Conservation (phyloP, 352 stramenopile species). For the Bremia lactucae region DNA sequence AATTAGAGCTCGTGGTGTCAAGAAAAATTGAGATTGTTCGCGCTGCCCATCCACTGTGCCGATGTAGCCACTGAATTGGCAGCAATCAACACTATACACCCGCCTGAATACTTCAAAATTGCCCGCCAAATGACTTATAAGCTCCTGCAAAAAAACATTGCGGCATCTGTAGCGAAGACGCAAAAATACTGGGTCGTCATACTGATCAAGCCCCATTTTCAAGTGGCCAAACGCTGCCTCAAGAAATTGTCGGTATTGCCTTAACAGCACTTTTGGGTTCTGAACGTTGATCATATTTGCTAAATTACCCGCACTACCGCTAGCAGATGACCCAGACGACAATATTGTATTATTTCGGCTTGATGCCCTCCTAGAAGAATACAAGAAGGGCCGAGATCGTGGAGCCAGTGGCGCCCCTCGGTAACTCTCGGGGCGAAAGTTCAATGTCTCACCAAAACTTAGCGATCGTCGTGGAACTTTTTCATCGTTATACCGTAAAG, state of each 20-base stretch:
- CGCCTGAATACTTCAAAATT: constrained; percentile 75
- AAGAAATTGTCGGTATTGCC: constrained; percentile 67
- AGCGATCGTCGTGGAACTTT: constrained; percentile 39
- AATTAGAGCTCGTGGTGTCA: constrained; percentile 60
- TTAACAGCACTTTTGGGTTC: constrained; percentile 61
- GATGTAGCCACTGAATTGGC: constrained; percentile 66
- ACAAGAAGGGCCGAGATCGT: constrained; percentile 11
- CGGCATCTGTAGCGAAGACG: constrained; percentile 65
- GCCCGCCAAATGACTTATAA: constrained; percentile 69
- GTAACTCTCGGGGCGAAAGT: constrained; percentile 28
- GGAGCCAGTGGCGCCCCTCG: constrained; percentile 10
- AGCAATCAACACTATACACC: constrained; percentile 54
- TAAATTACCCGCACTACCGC: constrained; percentile 14
- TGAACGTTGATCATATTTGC: constrained; percentile 33
- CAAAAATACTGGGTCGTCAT: constrained; percentile 53
- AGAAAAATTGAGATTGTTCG: constrained; percentile 61
- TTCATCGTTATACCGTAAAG: constrained; percentile 32
- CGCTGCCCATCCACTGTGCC: constrained; percentile 54
- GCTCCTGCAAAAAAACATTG: constrained; percentile 70
- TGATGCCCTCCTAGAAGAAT: constrained; percentile 21
- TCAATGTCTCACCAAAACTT: constrained; percentile 49
- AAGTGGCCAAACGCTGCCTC: constrained; percentile 42
- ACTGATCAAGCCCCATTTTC: constrained; percentile 50
- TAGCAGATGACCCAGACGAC: constrained; percentile 36
- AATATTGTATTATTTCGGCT: constrained; percentile 25